Base-by-base conservation (phyloP, 306 rosid species). In the Cicer yamashitae region DNA sequence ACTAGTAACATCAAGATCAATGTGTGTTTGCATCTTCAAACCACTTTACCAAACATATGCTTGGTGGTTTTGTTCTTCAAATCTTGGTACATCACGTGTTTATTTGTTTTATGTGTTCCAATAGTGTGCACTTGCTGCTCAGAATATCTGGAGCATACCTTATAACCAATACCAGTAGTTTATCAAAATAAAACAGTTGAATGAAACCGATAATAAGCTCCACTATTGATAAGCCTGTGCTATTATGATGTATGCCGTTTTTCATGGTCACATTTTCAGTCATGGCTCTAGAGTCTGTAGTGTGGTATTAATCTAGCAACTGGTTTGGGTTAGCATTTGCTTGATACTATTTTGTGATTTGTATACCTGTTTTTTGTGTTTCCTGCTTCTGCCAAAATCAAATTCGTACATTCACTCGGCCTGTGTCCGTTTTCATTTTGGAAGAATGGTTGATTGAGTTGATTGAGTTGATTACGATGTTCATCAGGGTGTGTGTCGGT, bases 101-200 rank as follows among this genome's bases (percentile, higher is more conserved):
- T 68, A 8, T 58, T 51, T 43, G 46, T 62, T 62, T 40, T 4
- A 30, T 76, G 7, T 74, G 75, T 80, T 80, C 20, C 30, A 59
- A 62, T 56, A 17, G 18, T 17, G 18, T 17, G 18, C 18, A 17
- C 18, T 17, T 60, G 37, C n/a, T 77, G 62, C 57, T 46, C 61
- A 40, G 73, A 74, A 46, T 52, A 30, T 63, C 56, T 47, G 66
- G 57, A 56, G 54, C 79, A 62, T 52, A 65, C 70, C 77, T 51
- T 8, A 11, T 63, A 30, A 70, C 13, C 45, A 8, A 17, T 46
- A 34, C 58, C 8, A 75, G 73, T 68, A 48, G 66, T 14, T 58
- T 69, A 17, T 64, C 0, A 10, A 7, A 50, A 60, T 41, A 45
- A 41, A 75, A 38, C 41, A 18, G 54, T 14, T 20, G 8, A 61